Evolutionary conservation across 192 early-diverging fungal species (phyloP).

Genomic region (Phlyctochytrium arcticum): DNA sequence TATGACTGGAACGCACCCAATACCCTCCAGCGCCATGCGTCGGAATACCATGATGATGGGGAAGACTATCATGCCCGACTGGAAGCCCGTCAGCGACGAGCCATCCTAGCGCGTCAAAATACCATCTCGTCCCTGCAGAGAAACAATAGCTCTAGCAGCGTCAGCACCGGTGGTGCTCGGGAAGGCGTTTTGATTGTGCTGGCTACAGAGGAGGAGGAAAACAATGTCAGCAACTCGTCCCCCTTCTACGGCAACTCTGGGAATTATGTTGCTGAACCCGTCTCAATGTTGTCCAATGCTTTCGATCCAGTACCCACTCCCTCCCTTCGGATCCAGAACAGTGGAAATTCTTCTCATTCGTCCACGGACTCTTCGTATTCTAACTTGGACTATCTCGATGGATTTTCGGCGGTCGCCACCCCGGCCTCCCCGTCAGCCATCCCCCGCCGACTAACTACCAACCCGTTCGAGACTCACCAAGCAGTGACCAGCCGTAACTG

Average conservation of each 20-base stretch:
- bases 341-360: too few relatives aligned
- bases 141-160: background rate
- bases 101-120: background rate
- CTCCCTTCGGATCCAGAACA: too few relatives aligned
- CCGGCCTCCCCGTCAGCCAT: too few relatives aligned
- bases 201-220: background rate
- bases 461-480: background rate
- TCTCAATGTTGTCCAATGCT: too few relatives aligned
- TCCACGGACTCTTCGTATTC: too few relatives aligned
- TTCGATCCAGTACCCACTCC: too few relatives aligned
- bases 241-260: too few relatives aligned
- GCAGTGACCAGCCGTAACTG: background rate
- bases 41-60: background rate
- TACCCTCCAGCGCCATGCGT: background rate
- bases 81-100: background rate
- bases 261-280: too few relatives aligned
- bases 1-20: slow-evolving; percentile 1
- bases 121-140: too few relatives aligned
- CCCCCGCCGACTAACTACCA: too few relatives aligned
- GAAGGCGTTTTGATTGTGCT: background rate
- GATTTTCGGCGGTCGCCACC: too few relatives aligned
- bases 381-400: too few relatives aligned
- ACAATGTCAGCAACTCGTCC: background rate
- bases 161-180: background rate
- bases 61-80: background rate